Conservation (phyloP, 768 basidiomycete genomes). For the Amanita brunnescens region DNA sequence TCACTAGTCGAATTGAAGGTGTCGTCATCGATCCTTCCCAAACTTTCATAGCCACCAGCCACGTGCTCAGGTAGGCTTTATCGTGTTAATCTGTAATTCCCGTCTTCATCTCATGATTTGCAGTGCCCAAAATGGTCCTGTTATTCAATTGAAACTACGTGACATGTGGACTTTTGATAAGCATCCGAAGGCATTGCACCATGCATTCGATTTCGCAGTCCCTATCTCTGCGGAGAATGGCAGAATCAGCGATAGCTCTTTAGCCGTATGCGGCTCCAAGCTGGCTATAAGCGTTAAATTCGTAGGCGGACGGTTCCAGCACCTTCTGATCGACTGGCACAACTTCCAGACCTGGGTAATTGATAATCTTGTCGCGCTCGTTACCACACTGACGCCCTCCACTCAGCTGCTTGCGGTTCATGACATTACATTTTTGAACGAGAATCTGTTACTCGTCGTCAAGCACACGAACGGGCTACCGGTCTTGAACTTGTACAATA, state of each 20-base stretch:
- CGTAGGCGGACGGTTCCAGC: conserved; percentile 29
- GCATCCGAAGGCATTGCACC: conserved; percentile 35
- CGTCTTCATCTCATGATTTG: conserved; percentile 6
- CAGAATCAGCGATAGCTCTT: conserved; percentile 26
- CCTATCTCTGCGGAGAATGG: conserved; percentile 19
- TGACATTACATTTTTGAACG: conserved; percentile 37
- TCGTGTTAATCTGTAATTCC: not conserved
- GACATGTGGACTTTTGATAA: conserved; percentile 48
- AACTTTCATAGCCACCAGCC: conserved; percentile 34
- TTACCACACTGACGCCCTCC: not conserved
- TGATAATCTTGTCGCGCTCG: not conserved
- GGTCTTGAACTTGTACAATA: conserved; percentile 38
- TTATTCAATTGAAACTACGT: conserved; percentile 44
- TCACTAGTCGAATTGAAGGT: conserved; percentile 32
- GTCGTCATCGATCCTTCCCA: conserved; percentile 38
- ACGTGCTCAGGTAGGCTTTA: conserved; percentile 28
- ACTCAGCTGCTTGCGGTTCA: conserved; percentile 42
- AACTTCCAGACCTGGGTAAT: conserved; percentile 38
- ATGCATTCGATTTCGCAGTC: conserved; percentile 33
- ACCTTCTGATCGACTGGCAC: conserved; percentile 43
- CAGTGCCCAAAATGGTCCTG: conserved; percentile 31
- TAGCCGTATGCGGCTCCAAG: conserved; percentile 35
- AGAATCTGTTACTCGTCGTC: conserved; percentile 34
- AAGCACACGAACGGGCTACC: conserved; percentile 25
- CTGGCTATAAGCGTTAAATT: conserved; percentile 35